These are phyloP conservation scores for Cyclotella distinguenda DNA, from an alignment of 108 stramenopile species.

Conservation along the genomic window DNA sequence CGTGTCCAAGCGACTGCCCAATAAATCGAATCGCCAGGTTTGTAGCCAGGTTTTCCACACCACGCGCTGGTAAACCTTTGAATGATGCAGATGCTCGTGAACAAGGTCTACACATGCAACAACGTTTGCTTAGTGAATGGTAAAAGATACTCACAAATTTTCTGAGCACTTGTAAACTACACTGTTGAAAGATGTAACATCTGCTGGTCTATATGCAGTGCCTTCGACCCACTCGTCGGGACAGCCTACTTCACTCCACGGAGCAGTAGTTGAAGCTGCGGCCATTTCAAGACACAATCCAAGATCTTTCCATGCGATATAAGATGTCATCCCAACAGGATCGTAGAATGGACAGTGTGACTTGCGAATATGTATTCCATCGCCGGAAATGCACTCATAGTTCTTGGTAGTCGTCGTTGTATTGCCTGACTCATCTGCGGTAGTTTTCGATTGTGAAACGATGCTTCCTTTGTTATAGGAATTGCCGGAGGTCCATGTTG, in stretches of 20 bases:
- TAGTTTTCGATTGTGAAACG: too few species aligned
- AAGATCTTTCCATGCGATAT: not conserved
- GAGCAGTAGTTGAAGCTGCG: not conserved
- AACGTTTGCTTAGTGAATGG: too few species aligned
- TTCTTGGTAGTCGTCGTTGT: not conserved
- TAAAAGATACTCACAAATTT: not conserved
- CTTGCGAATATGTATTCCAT: not conserved
- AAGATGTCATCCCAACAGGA: not conserved
- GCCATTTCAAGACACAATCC: not conserved
- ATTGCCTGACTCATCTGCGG: too few species aligned
- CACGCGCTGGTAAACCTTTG: too few species aligned
- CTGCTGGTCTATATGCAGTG: not conserved
- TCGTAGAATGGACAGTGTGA: slow-evolving; percentile 1
- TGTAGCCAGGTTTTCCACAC: slow-evolving; percentile 2
- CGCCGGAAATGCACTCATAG: not conserved
- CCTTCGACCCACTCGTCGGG: not conserved
- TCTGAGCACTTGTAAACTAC: slow-evolving; percentile 2
- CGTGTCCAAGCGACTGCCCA: slow-evolving; percentile 1
- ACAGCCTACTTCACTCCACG: not conserved
- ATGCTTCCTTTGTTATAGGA: too few species aligned
- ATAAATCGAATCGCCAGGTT: not conserved
- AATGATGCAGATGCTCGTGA: too few species aligned
- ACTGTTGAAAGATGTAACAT: not conserved
- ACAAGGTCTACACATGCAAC: too few species aligned
- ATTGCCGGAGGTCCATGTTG: too few species aligned